phyloP scores from a whole-genome alignment of 352 stramenopile species.

The Phytophthora pluvialis region DNA sequence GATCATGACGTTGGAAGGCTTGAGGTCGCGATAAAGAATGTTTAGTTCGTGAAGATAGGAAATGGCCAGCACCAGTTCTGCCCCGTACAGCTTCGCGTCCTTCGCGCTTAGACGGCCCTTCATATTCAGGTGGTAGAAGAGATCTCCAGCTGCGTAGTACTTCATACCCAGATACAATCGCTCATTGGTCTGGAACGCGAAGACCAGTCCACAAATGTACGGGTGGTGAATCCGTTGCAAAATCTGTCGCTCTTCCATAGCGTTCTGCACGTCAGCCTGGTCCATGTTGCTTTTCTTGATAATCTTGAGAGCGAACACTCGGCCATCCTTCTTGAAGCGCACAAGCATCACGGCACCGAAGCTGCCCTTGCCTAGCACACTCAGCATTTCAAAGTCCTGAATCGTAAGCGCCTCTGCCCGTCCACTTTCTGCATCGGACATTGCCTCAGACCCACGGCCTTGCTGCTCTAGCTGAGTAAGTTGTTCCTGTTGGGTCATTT shows the following conservation, averaged over 20 bases:
- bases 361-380: constrained; percentile 85
- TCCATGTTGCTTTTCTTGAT: constrained; percentile 92
- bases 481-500: constrained; percentile 26
- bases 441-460: constrained; percentile 9
- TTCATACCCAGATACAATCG: constrained; percentile 91
- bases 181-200: constrained; percentile 91
- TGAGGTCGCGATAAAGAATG: constrained; percentile 89
- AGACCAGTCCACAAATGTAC: constrained; percentile 89
- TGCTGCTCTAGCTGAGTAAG: constrained; percentile 16
- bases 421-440: constrained; percentile 20
- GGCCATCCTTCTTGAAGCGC: constrained; percentile 88
- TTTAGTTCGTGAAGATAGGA: constrained; percentile 91
- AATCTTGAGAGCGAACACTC: constrained; percentile 91
- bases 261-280: constrained; percentile 81
- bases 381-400: constrained; percentile 92
- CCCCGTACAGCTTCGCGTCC: constrained; percentile 77
- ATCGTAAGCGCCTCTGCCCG: constrained; percentile 74
- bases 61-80: constrained; percentile 89
- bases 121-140: constrained; percentile 91
- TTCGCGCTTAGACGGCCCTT: constrained; percentile 68
- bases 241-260: constrained; percentile 91
- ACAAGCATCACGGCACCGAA: constrained; percentile 91
- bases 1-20: constrained; percentile 92
- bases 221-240: constrained; percentile 89
- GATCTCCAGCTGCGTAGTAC: constrained; percentile 87